Conservation (phyloP, 176 grass and related monocot genomes). For the Oryza brachyantha region DNA sequence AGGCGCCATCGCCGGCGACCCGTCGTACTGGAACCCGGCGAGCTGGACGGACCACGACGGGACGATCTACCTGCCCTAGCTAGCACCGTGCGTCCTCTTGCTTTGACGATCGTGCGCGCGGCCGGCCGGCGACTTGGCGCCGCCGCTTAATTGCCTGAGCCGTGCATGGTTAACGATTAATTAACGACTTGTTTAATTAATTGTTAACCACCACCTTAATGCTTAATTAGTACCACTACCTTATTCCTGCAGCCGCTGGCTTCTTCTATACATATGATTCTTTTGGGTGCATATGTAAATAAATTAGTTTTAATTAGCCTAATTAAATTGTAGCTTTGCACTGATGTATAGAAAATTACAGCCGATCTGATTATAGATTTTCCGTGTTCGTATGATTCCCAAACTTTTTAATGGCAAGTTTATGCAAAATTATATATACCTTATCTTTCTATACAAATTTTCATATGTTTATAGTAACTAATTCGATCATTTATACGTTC, state of each 20-base stretch:
- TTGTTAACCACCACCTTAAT: neutral
- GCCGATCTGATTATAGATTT: too few species aligned
- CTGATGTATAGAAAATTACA: neutral
- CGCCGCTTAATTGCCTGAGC: neutral
- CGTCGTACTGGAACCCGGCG: conserved; percentile 23
- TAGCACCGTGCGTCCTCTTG: neutral
- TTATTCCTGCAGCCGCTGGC: neutral
- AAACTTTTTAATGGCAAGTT: too few species aligned
- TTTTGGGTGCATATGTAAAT: neutral
- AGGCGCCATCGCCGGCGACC: neutral
- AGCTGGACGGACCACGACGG: conserved; percentile 25
- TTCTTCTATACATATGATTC: neutral
- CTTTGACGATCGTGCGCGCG: neutral
- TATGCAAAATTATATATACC: too few species aligned
- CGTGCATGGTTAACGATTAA: neutral
- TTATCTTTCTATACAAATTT: too few species aligned
- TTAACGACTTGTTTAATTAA: neutral
- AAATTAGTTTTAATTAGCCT: too few species aligned
- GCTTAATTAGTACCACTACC: neutral
- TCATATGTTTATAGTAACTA: too few species aligned
- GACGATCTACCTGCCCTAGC: conserved; percentile 14
- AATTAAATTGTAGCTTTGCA: neutral
- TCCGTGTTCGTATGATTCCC: too few species aligned
- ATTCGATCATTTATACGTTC: too few species aligned
- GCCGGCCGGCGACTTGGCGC: neutral